phyloP scores from a whole-genome alignment of 768 basidiomycete species.

The Cubamyces lactineus region DNA sequence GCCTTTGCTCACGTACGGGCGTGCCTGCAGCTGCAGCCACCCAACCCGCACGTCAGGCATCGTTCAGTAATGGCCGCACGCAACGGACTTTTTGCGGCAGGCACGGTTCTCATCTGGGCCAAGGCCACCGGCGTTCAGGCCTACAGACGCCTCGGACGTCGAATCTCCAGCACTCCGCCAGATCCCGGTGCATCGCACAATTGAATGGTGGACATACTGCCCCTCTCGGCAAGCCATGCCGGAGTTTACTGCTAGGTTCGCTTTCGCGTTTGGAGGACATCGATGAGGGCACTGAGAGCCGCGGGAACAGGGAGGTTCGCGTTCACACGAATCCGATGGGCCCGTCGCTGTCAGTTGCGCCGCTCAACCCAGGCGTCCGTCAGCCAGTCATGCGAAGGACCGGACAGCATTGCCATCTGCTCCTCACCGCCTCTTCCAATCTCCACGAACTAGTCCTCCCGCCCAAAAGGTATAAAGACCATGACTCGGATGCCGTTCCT shows the following conservation, averaged over 20 bases:
- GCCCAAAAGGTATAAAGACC: background rate
- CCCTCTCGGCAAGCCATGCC: background rate
- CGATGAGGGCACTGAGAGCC: background rate
- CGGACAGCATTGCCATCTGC: constrained; percentile 12
- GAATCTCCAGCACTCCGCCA: constrained; percentile 6
- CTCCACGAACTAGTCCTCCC: background rate
- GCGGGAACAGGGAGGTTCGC: constrained; percentile 5
- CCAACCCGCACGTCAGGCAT: background rate
- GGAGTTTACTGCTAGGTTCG: constrained; percentile 1
- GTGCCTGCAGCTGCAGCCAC: background rate
- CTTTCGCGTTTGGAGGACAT: background rate
- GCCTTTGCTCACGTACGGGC: background rate
- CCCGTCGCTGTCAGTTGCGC: constrained; percentile 10
- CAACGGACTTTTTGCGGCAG: background rate
- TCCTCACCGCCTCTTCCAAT: constrained; percentile 15
- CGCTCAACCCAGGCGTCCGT: constrained; percentile 20
- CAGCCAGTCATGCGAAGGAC: constrained; percentile 11
- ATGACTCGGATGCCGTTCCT: constrained; percentile 8
- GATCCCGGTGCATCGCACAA: background rate
- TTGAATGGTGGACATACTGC: background rate
- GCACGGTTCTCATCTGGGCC: background rate
- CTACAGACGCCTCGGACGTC: background rate
- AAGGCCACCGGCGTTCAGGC: background rate
- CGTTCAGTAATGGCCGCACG: background rate
- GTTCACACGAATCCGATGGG: constrained; percentile 6